Evolutionary conservation across 345 rosid genomes (phyloP), one percentile per base, ranked within the genome.

Genomic region (Euclidium syriacum): DNA sequence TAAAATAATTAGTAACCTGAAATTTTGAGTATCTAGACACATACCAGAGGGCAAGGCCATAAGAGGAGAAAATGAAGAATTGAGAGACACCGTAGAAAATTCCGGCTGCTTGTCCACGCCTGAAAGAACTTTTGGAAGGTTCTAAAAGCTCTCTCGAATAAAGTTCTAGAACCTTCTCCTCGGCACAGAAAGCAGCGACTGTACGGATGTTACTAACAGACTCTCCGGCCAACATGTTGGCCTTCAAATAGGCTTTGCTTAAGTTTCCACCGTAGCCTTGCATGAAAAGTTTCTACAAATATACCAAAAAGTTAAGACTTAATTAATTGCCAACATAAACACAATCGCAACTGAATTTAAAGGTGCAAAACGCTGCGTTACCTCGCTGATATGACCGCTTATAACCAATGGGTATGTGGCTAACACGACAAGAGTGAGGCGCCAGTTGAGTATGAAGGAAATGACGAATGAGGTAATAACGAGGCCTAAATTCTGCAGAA

Each of bases 321-420:
- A 54, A 3, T 35, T 2, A 35, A 5, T 54, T 26, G 10, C 14
- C 24, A 17, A 32, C 14, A 52, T 34, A 24, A 7, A 36, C 33
- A 35, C 5, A 63, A 15, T 43, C 10, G 7, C 7, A 58, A 33
- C 23, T 24, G 1, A 65, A 46, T 29, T 16, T 0, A 16, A 60
- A 32, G 17, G 12, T 44, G 53, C 64, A 55, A 44, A 57, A 19
- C 9, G 20, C 11, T 39, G 16, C 10, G 22, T 20, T 76, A 92
- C 99, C 99, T 94, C 99, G 39, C 99, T 90, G 58, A 92, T 87
- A 74, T 92, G 99, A 6, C 99, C 97, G 32, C 99, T 81, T 34
- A 92, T 90, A 79, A 84, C 58, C 65, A 92, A 71, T 15, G 99
- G 99, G 63, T 73, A 90, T 25, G 90, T 82, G 20, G 97, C 96